These are phyloP conservation scores for carrot (Daucus carota) DNA, from an alignment of 129 eudicot species.

Conservation along the genomic window DNA sequence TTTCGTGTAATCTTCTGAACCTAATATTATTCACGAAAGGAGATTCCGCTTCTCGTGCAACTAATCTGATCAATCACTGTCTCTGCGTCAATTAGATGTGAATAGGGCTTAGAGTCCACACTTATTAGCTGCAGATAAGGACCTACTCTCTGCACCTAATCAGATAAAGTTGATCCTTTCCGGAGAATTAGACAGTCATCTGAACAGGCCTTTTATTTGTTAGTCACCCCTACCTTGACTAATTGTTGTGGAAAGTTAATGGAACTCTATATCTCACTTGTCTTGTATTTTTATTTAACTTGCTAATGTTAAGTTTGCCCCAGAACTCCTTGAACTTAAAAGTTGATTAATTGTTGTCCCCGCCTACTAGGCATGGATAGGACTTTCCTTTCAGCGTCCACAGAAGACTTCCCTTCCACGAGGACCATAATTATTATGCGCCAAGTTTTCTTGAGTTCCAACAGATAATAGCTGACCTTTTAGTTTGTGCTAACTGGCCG, in stretches of 20 bases:
- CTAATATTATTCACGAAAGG: background rate
- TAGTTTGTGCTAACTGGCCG: background rate
- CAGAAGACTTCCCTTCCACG: background rate
- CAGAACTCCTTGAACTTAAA: background rate
- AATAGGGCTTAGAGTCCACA: background rate
- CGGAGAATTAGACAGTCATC: no score
- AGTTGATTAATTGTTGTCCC: background rate
- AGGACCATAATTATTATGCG: background rate
- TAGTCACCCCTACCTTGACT: background rate
- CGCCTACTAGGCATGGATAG: background rate
- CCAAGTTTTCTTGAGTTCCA: background rate
- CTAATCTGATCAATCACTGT: background rate
- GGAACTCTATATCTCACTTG: background rate
- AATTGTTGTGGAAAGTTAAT: background rate
- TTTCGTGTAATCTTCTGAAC: background rate
- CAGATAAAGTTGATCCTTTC: background rate
- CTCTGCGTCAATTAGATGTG: background rate
- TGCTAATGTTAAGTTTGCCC: background rate
- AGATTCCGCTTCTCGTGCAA: background rate
- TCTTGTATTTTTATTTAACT: background rate
- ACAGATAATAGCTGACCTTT: background rate
- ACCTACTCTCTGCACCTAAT: background rate
- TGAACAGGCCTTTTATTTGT: no score
- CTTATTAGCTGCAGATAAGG: background rate
- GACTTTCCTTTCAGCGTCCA: background rate